A percentile compares a stretch with the other conserved stretches of the same genome.
Evolutionary conservation across 106 monocot species (phyloP).

Genomic region (Narthecium ossifragum): DNA sequence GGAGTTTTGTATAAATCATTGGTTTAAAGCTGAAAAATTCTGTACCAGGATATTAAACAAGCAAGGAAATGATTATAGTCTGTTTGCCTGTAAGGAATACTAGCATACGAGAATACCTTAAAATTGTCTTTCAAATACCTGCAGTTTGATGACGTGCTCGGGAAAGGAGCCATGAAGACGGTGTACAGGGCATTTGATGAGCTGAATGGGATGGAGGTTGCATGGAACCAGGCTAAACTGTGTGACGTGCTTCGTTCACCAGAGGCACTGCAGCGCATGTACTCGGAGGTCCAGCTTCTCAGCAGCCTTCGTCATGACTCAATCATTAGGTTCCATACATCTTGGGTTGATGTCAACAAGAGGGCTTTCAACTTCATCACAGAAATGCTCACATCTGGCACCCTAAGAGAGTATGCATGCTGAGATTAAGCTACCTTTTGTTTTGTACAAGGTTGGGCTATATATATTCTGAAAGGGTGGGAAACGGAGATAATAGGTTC

Average conservation of each 20-base stretch:
- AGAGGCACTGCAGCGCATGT: slow-evolving; percentile 73
- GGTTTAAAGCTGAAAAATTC: too few species aligned
- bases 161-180: slow-evolving; percentile 94
- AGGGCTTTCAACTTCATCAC: slow-evolving; percentile 98
- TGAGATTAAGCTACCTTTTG: background rate
- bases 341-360: slow-evolving; percentile 58
- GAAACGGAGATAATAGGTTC: too few species aligned
- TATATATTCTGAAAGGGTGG: too few species aligned
- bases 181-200: slow-evolving; percentile 98
- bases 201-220: slow-evolving; percentile 71
- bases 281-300: slow-evolving; percentile 88
- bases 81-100: too few species aligned
- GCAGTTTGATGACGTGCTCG: slow-evolving; percentile 79
- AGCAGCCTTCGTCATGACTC: slow-evolving; percentile 69
- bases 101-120: too few species aligned
- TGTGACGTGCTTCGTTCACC: slow-evolving; percentile 64
- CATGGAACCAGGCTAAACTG: slow-evolving; percentile 89
- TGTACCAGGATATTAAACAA: too few species aligned
- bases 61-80: too few species aligned
- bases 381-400: slow-evolving; percentile 96
- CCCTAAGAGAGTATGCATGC: slow-evolving; percentile 66
- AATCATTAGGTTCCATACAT: slow-evolving; percentile 74
- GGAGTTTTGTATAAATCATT: too few species aligned
- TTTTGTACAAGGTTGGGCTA: too few species aligned
- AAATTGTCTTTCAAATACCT: too few species aligned